Base-by-base conservation (phyloP, 1,139 yeast species). In the Yamadazyma spencermartinsiae region DNA sequence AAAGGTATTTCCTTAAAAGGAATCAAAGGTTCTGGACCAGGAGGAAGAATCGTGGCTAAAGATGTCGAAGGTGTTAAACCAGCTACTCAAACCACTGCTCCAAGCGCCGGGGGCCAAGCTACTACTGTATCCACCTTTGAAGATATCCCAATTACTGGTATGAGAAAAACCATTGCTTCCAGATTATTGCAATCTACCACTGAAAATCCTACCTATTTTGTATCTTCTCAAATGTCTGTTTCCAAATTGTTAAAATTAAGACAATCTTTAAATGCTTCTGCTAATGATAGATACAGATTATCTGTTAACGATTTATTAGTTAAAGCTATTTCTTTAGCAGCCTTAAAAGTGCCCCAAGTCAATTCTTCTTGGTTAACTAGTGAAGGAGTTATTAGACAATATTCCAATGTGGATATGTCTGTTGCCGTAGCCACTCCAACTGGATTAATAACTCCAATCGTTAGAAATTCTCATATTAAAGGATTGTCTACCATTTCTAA, bases 381-480 rank as follows among this genome's bases (percentile, higher is more conserved):
- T 34, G 84, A 90, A 71, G 89, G 90, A 50, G 83, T 92, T 54
- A 86, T 94, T 56, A 87, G 99, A 74, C 90, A 86, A 69, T 92
- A 82, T 78, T 74, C 77, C 59, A 84, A 82, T 56, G 98, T 90
- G 44, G 99, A 92, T 61, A 95, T 92, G 43, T 89, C 98, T 20
- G 97, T 92, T 45, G 99, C 99, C 33, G 99, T 92, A 49, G 95
- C 98, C 46, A 92, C 98, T 15, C 97, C 98, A 63, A 80, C 95
- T 41, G 99, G 99, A 41, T 78, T 92, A 55, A 84, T 94, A 64
- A 92, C 99, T 36, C 99, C 99, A 51, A 92, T 92, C 54, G 88
- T 92, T 52, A 83, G 80, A 66, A 76, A 83, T 58, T 96, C 95
- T 35, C 87, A 92, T 61, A 56, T 83, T 49, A 87, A 85, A 76